These are phyloP conservation scores for Tetraselmis striata DNA, from an alignment of 139 green algal species.

Conservation along the genomic window DNA sequence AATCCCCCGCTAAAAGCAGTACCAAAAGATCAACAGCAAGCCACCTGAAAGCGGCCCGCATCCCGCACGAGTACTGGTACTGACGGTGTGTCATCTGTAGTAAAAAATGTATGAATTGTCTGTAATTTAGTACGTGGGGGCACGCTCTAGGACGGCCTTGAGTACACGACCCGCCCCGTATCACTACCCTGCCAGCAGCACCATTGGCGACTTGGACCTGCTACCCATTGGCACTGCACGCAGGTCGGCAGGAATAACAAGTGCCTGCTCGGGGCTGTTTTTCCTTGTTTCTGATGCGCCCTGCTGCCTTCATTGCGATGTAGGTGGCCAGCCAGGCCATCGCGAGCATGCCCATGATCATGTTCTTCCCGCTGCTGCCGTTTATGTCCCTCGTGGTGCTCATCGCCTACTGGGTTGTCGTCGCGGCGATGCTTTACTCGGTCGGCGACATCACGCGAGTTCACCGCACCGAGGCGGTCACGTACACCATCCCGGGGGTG, in stretches of 20 bases:
- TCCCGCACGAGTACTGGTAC: too few species aligned
- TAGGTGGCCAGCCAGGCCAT: conserved; percentile 11
- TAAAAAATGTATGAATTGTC: too few species aligned
- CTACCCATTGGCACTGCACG: background rate
- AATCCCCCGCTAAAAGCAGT: too few species aligned
- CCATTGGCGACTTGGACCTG: too few species aligned
- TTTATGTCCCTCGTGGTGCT: conserved; percentile 18
- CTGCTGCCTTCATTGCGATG: background rate
- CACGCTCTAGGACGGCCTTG: too few species aligned
- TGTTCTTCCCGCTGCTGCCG: conserved; percentile 33
- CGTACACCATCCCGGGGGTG: background rate
- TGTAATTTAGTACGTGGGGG: too few species aligned
- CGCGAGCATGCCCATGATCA: conserved; percentile 19
- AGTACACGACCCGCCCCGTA: too few species aligned
- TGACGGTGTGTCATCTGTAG: too few species aligned
- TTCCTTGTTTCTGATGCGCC: background rate
- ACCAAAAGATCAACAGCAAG: too few species aligned
- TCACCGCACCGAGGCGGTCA: conserved; percentile 8
- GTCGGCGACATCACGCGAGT: conserved; percentile 15
- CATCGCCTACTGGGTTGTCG: conserved; percentile 30
- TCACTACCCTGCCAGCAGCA: too few species aligned
- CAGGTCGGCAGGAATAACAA: background rate
- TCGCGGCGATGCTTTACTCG: conserved; percentile 23
- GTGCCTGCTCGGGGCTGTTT: background rate
- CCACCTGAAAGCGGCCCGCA: too few species aligned